These are phyloP conservation scores for Aspergillus sp. DNA, from an alignment of 2,329 filamentous ascomycete species.

Conservation along the genomic window DNA sequence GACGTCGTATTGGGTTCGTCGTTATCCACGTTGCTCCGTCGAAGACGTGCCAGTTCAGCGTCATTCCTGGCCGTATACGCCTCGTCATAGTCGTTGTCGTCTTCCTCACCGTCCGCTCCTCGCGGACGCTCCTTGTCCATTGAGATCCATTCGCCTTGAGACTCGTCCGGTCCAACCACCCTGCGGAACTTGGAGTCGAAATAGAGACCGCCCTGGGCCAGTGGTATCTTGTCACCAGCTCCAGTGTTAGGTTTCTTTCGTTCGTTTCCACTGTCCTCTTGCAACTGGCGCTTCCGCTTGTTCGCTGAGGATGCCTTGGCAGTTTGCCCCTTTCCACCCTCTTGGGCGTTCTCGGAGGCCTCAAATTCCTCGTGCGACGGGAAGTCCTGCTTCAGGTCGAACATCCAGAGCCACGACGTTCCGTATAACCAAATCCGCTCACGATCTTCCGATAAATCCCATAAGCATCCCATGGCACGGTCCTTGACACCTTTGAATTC, in stretches of 20 bases:
- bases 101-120: conserved; percentile 19
- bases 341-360: conserved; percentile 14
- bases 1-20: conserved; percentile 6
- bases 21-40: conserved; percentile 12
- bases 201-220: conserved; percentile 36
- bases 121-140: conserved; percentile 22
- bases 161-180: conserved; percentile 34
- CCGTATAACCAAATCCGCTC: conserved; percentile 81
- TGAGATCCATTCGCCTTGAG: conserved; percentile 26
- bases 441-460: conserved; percentile 56
- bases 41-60: conserved; percentile 23
- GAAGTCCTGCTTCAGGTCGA: conserved; percentile 71
- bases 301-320: conserved; percentile 17
- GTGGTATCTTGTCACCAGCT: conserved; percentile 47
- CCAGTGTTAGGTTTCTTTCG: conserved; percentile 43
- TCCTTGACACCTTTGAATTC: conserved; percentile 69
- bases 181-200: conserved; percentile 43
- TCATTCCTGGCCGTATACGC: conserved; percentile 23
- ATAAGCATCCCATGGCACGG: conserved; percentile 72
- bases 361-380: conserved; percentile 27
- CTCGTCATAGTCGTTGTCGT: conserved; percentile 28
- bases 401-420: conserved; percentile 79
- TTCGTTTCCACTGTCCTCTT: conserved; percentile 35
- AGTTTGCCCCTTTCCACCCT: conserved; percentile 17
- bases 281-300: conserved; percentile 38